Percentiles rank a stretch among this genome's conserved stretches.
Evolutionary conservation across 176 grass and related monocot genomes (phyloP).

Genomic region (Poa annua): DNA sequence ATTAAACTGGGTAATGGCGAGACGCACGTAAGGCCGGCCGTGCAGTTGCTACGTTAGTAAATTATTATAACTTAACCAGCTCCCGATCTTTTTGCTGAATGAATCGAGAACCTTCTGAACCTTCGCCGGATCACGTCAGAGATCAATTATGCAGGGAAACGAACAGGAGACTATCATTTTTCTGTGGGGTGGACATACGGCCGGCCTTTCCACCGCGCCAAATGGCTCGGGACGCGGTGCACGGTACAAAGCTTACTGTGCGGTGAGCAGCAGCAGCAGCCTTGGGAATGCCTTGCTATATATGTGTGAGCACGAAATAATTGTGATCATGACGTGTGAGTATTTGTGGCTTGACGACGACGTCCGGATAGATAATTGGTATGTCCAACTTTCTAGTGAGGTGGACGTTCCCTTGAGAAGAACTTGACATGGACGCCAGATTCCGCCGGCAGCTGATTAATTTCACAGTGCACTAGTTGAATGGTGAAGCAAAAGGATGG

Average conservation of each 20-base stretch:
- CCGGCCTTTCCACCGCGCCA: background rate
- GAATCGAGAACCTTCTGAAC: too few species aligned
- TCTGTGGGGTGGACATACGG: too few species aligned
- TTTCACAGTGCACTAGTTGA: background rate
- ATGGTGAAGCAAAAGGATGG: background rate
- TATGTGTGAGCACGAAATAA: background rate
- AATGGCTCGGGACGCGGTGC: slow-evolving; percentile 23
- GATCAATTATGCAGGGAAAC: too few species aligned
- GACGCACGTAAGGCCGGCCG: too few species aligned
- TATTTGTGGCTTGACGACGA: background rate
- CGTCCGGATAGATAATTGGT: background rate
- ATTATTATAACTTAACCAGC: too few species aligned
- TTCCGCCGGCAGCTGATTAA: background rate
- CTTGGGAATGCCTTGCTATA: background rate
- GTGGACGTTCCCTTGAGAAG: background rate
- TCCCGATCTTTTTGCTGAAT: too few species aligned
- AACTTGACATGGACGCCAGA: background rate
- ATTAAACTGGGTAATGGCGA: too few species aligned
- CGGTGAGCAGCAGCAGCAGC: background rate
- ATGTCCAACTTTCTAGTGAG: background rate
- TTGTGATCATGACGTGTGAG: background rate
- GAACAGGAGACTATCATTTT: too few species aligned
- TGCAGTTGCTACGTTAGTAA: too few species aligned
- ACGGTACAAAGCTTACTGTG: background rate
- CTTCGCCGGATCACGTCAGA: too few species aligned